Evolutionary conservation across 257 asterid species (phyloP).

Genomic region (Buddleja alternifolia): DNA sequence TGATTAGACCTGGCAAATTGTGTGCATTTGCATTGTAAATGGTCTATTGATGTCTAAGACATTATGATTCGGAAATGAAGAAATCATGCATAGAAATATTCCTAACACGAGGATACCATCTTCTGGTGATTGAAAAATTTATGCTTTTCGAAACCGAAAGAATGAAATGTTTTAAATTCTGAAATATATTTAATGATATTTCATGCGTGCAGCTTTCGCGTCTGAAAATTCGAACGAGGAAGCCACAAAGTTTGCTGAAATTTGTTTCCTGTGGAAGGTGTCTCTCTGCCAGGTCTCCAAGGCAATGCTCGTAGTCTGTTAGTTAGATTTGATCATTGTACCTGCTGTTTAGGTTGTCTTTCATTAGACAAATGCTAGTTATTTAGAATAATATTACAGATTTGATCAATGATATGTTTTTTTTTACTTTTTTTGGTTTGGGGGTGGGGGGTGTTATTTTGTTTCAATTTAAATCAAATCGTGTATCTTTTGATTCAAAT

Average conservation of each 20-base stretch:
- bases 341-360: slow-evolving; percentile 36
- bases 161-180: neutral
- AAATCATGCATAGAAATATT: neutral
- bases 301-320: slow-evolving; percentile 34
- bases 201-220: slow-evolving; percentile 66
- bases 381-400: slow-evolving; percentile 39
- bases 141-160: neutral
- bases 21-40: neutral
- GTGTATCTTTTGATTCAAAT: no score
- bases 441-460: no score
- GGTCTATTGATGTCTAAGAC: neutral
- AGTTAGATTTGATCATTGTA: slow-evolving; percentile 7
- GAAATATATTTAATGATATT: neutral
- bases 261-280: slow-evolving; percentile 80
- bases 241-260: slow-evolving; percentile 61
- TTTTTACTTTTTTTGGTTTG: no score
- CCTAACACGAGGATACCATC: neutral
- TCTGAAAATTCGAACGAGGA: slow-evolving; percentile 67
- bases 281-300: slow-evolving; percentile 68
- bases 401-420: slow-evolving; percentile 16
- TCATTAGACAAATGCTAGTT: slow-evolving; percentile 35
- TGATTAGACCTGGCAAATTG: neutral
- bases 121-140: neutral
- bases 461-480: neutral
- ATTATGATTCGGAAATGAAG: neutral